Base-by-base conservation (phyloP, 192 early-diverging fungal species). In the Podila horticola region DNA sequence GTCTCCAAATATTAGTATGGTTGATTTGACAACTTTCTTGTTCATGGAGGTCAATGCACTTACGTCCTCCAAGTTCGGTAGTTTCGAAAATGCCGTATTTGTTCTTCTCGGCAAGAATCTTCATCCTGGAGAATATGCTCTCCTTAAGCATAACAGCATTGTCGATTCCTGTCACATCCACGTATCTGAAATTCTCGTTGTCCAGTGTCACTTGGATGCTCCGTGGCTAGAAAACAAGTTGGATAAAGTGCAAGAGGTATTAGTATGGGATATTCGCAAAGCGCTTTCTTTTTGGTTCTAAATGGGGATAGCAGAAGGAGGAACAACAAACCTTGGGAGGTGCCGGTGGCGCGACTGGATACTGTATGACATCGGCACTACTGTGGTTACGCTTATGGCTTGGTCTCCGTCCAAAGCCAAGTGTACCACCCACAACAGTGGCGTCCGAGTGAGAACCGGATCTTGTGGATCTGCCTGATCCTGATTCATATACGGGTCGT, bases 71-170 rank as follows among this genome's bases (percentile, higher is more conserved):
- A 15, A 81, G 77, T 12, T 81, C 77, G 5, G 71, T 81, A 0
- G 77, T 81, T 51, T 81, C 71, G 55, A 81, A 81, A 7, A 81
- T 72, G 2, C 77, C 77, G 58, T 81, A 81, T 48, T 81, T 81
- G 71, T 81, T 81, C 71, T 81, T 81, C 28, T 81, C 77, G 6
- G 77, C 77, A 33, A 73, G 51, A 29, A 81, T 81, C 19, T 66
- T 72, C 77, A 81, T 81, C n/a, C 71, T 55, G n/a, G 70, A 74
- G 49, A 83, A 83, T 20, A 85, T 83, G 45, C 49, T 60, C 49
- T 83, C 68, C 60, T 83, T 85, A 22, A 85, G 81, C 33, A 69
- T 49, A 11, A 64, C 66, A 41, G 72, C 61, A 26, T 85, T 77
- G 28, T 75, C 75, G 7, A 73, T 65, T 22, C 66, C 81, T 5